These are phyloP conservation scores for Jamesozyma jinghongensis DNA, from an alignment of 805 yeast genomes.

Conservation along the genomic window DNA sequence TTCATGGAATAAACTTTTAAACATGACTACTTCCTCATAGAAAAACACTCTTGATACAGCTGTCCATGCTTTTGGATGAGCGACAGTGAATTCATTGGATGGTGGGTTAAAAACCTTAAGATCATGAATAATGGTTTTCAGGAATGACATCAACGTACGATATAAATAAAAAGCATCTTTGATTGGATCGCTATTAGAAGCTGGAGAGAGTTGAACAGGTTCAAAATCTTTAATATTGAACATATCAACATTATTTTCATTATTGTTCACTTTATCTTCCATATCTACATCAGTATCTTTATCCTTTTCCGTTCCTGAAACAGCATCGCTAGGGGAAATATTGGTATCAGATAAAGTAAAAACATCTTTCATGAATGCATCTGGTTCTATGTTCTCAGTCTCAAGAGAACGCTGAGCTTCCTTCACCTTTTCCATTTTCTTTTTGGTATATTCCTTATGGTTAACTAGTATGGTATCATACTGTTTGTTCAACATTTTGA, in stretches of 20 bases:
- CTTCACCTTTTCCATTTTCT: slow-evolving; percentile 35
- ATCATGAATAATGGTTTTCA: slow-evolving; percentile 84
- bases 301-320: slow-evolving; percentile 15
- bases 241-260: slow-evolving; percentile 27
- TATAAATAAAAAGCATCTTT: slow-evolving; percentile 84
- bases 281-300: slow-evolving; percentile 18
- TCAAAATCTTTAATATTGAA: slow-evolving; percentile 39
- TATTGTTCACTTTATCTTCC: slow-evolving; percentile 9
- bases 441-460: slow-evolving; percentile 45
- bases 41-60: slow-evolving; percentile 78
- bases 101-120: slow-evolving; percentile 85
- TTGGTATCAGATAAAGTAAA: slow-evolving; percentile 16
- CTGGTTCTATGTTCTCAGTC: slow-evolving; percentile 32
- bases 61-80: slow-evolving; percentile 59
- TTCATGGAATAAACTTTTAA: slow-evolving; percentile 71
- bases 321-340: background rate
- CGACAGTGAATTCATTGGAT: slow-evolving; percentile 44
- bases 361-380: slow-evolving; percentile 29
- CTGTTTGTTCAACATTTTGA: slow-evolving; percentile 64
- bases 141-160: slow-evolving; percentile 79
- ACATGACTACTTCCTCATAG: slow-evolving; percentile 70
- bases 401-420: slow-evolving; percentile 31
- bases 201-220: slow-evolving; percentile 54
- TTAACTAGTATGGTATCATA: slow-evolving; percentile 55
- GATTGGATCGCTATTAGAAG: slow-evolving; percentile 48